Evolutionary conservation across 768 basidiomycete genomes (phyloP).

Genomic region (Pholiota microspora): DNA sequence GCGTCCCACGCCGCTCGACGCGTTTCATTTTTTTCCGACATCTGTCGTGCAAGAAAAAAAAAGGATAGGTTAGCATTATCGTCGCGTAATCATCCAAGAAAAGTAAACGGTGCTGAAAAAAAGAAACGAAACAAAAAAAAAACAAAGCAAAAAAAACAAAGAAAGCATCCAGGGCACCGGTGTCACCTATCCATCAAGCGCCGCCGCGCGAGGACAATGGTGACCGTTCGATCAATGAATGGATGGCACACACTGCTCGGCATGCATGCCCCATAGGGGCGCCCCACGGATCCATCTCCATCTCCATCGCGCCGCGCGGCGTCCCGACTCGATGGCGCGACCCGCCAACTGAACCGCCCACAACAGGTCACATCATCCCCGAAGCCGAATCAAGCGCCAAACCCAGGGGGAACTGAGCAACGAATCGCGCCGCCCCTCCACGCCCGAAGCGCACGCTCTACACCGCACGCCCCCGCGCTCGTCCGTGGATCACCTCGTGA

Average conservation of each 20-base stretch:
- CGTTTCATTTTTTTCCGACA: constrained; percentile 89
- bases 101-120: not conserved
- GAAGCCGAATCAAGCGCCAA: too few species aligned
- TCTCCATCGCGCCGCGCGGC: not conserved
- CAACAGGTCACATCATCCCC: too few species aligned
- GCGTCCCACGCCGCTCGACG: constrained; percentile 69
- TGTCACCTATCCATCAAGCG: not conserved
- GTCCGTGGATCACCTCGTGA: not conserved
- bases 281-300: too few species aligned
- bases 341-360: too few species aligned
- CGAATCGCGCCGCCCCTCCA: not conserved
- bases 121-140: not conserved
- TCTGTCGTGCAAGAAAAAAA: constrained; percentile 26
- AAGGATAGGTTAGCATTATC: not conserved
- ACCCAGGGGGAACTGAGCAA: not conserved
- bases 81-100: not conserved
- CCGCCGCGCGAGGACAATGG: too few species aligned
- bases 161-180: not conserved
- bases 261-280: too few species aligned
- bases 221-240: not conserved
- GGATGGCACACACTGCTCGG: not conserved
- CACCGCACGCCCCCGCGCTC: not conserved
- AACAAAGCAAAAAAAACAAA: not conserved
- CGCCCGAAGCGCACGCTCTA: not conserved
- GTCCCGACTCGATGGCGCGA: not conserved